These are phyloP conservation scores for Metschnikowia dekortorum DNA, from an alignment of 805 yeast genomes.

Conservation along the genomic window DNA sequence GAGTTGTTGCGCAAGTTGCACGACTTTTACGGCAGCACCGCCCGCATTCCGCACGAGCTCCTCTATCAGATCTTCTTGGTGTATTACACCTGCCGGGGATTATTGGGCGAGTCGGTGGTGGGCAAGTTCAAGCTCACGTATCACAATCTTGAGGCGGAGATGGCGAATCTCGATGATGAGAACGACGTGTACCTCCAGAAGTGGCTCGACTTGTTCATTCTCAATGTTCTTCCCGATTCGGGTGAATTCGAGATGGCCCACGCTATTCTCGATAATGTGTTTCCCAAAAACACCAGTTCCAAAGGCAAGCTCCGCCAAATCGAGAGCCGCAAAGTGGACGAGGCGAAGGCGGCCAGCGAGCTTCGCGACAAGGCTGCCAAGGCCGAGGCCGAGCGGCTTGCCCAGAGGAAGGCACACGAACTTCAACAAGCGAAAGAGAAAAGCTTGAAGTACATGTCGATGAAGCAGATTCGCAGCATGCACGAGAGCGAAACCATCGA, in stretches of 20 bases:
- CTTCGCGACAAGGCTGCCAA: constrained; percentile 13
- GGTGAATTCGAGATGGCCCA: constrained; percentile 27
- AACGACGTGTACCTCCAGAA: constrained; percentile 19
- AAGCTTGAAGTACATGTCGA: constrained; percentile 26
- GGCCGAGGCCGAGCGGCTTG: constrained; percentile 18
- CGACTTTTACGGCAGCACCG: constrained; percentile 18
- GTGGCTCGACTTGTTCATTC: constrained; percentile 30
- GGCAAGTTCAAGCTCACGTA: constrained; percentile 13
- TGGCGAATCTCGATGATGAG: constrained; percentile 3
- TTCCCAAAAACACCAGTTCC: constrained; percentile 4
- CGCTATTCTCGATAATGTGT: constrained; percentile 18
- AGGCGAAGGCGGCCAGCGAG: constrained; percentile 5
- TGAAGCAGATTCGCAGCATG: constrained; percentile 25
- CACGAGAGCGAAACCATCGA: constrained; percentile 2
- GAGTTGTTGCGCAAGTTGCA: constrained; percentile 17
- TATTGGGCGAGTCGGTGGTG: constrained; percentile 8
- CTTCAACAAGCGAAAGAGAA: constrained; percentile 17
- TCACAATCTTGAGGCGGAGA: constrained; percentile 4
- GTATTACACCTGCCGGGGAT: constrained; percentile 22
- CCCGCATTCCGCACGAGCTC: constrained; percentile 29
- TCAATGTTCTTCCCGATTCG: constrained; percentile 31
- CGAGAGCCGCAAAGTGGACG: constrained; percentile 6
- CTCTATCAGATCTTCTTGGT: constrained; percentile 30
- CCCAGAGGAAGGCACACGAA: constrained; percentile 14
- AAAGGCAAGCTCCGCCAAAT: constrained; percentile 13